These are phyloP conservation scores for Fraxinus pennsylvanica DNA, from an alignment of 257 asterid genomes.

Conservation along the genomic window DNA sequence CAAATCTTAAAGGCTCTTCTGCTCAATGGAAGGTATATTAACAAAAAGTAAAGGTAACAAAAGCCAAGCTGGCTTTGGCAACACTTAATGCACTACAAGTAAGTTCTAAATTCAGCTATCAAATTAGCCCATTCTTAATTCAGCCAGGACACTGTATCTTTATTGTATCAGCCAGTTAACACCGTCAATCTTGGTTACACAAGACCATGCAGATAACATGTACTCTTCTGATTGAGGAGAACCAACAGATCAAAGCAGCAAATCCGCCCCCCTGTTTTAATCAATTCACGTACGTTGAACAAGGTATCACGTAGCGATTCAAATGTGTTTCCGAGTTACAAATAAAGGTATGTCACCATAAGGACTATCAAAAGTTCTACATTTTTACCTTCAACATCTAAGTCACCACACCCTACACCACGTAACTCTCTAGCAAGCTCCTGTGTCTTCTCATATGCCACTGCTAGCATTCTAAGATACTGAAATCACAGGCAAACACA, in stretches of 20 bases:
- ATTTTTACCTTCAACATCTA: constrained; percentile 88
- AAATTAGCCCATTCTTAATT: neutral
- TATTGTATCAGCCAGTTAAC: constrained; percentile 7
- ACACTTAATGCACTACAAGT: neutral
- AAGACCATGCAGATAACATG: constrained; percentile 18
- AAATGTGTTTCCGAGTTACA: constrained; percentile 14
- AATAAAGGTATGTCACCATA: constrained; percentile 9
- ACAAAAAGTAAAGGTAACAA: neutral
- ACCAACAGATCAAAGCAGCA: neutral
- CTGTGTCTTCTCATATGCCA: constrained; percentile 93
- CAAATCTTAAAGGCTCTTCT: neutral
- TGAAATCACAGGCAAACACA: constrained; percentile 35
- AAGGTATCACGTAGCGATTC: constrained; percentile 7
- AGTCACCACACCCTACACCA: constrained; percentile 93
- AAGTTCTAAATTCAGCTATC: neutral
- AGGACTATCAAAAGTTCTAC: neutral
- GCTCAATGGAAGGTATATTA: neutral
- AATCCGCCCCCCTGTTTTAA: neutral
- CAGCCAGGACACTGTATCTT: neutral
- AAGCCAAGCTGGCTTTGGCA: neutral
- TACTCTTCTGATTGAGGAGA: neutral
- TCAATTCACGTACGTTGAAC: neutral
- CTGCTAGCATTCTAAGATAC: constrained; percentile 97
- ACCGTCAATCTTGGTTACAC: constrained; percentile 6
- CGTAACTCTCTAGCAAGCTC: constrained; percentile 88